Percentiles rank a stretch among this genome's conserved stretches.
Evolutionary conservation across 495 filamentous ascomycete species (phyloP).

Genomic region (Tuber brumale): DNA sequence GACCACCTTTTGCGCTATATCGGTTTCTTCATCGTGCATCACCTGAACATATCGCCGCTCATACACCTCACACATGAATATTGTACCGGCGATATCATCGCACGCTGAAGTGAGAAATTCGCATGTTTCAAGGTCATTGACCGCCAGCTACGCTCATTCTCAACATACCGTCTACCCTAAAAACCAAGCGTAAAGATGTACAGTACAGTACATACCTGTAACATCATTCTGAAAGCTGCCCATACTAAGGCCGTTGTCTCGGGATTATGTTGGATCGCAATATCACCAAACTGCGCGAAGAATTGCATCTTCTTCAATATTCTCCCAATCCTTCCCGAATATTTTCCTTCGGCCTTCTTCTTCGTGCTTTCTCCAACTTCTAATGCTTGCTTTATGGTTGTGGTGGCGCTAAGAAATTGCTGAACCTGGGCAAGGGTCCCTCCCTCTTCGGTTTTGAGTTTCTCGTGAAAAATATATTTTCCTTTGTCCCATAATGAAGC

Average conservation of each 20-base stretch:
- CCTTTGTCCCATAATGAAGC: slow-evolving; percentile 11
- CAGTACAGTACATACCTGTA: slow-evolving; percentile 17
- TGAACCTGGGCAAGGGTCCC: slow-evolving; percentile 15
- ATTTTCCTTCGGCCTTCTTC: slow-evolving; percentile 18
- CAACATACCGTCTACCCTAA: not conserved
- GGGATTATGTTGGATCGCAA: slow-evolving; percentile 18
- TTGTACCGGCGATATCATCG: slow-evolving; percentile 17
- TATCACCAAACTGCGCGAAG: slow-evolving; percentile 23
- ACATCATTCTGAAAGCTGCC: slow-evolving; percentile 25
- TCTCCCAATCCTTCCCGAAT: slow-evolving; percentile 19
- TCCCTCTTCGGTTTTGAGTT: slow-evolving; percentile 11
- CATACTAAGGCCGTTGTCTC: slow-evolving; percentile 20
- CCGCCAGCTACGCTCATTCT: slow-evolving; percentile 10
- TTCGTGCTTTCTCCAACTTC: slow-evolving; percentile 5
- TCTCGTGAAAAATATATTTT: slow-evolving; percentile 14
- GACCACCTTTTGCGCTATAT: slow-evolving; percentile 10
- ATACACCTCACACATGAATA: slow-evolving; percentile 21
- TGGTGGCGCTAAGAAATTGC: slow-evolving; percentile 13
- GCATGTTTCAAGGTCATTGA: slow-evolving; percentile 22
- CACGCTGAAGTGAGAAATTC: slow-evolving; percentile 23
- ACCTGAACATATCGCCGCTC: slow-evolving; percentile 6
- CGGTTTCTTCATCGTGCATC: not conserved
- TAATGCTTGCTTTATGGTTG: slow-evolving; percentile 12
- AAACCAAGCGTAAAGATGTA: too few relatives aligned
- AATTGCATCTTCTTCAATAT: slow-evolving; percentile 21